Evolutionary conservation across 352 stramenopile species (phyloP), one percentile per base, ranked within the genome.

Genomic region (Pythium myriotylum): DNA sequence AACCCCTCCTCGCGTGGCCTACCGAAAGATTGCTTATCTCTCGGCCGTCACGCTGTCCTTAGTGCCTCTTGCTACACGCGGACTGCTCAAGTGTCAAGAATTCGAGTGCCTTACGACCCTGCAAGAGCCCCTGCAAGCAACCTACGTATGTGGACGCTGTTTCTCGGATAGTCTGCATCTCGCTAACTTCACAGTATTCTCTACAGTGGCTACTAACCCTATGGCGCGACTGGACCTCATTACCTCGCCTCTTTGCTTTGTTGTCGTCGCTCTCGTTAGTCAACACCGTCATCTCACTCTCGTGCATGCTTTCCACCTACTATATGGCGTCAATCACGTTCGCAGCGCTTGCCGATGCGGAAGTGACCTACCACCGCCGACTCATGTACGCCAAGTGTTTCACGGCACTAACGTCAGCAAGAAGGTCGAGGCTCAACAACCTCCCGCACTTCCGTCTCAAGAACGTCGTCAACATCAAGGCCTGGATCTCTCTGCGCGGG

Each of bases 371-470:
- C 48, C 84, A 94, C 54, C 86, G 86, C 32, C 83, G 86, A 29
- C 91, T 92, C 51, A 62, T 94, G 80, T 94, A 96, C 49, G 86
- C 87, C 45, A 97, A 97, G 62, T 95, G 85, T 53, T 97, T 96
- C 63, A 94, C 85, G 20, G 86, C 86, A 20, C 70, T 97, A 49
- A 97, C 89, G 13, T 96, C 87, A 10, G 89, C 86, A 49, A 79
- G 86, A 27, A 84, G 88, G 32, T 92, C 89, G 17, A 73, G 86
- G 40, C 73, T 91, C 61, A 88, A 89, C 42, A 89, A 94, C 56
- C 52, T 97, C 39, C 89, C 89, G 4, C 85, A 96, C 55, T 97
- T 97, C 53, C 84, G 86, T 42, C 72, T 96, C 19, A 97, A 97
- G 68, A 96, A 96, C 59, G 86, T 94, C 2, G 79, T 93, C 24